phyloP scores from a whole-genome alignment of 768 basidiomycete species.

The Auricularia cornea region DNA sequence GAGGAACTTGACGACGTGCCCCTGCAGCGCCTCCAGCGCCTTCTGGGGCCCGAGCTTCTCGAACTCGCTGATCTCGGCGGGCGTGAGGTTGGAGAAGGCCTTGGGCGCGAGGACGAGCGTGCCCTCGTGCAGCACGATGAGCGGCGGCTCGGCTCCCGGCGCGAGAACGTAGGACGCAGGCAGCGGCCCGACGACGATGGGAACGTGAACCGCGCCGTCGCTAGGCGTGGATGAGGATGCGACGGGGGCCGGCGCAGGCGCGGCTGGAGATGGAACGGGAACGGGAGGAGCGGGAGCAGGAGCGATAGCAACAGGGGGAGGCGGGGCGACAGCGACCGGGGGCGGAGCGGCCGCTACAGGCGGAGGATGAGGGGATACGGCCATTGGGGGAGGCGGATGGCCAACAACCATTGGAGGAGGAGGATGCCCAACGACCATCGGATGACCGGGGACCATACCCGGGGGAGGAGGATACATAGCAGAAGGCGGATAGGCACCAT shows the following conservation, averaged over 20 bases:
- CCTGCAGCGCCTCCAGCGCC: slow-evolving; percentile 73
- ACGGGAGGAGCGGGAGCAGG: background rate
- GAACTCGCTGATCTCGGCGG: slow-evolving; percentile 63
- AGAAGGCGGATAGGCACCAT: slow-evolving; percentile 4
- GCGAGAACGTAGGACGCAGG: slow-evolving; percentile 25
- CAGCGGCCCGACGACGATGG: slow-evolving; percentile 63
- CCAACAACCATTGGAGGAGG: too few species aligned
- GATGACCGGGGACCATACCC: too few species aligned
- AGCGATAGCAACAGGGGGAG: background rate
- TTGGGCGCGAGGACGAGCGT: slow-evolving; percentile 76
- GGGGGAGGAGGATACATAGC: background rate
- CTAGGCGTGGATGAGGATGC: slow-evolving; percentile 1
- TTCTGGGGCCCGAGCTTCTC: slow-evolving; percentile 76
- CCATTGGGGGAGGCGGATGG: too few species aligned
- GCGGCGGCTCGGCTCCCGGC: slow-evolving; percentile 30
- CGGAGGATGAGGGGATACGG: too few species aligned
- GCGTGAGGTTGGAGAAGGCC: slow-evolving; percentile 71
- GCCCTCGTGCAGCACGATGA: slow-evolving; percentile 79
- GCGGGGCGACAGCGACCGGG: too few species aligned
- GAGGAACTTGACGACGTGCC: slow-evolving; percentile 74
- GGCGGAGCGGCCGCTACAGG: too few species aligned
- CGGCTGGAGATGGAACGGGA: slow-evolving; percentile 10
- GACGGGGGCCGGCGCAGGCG: too few species aligned
- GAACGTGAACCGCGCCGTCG: slow-evolving; percentile 33
- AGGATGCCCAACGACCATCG: too few species aligned